A percentile compares a stretch with the other conserved stretches of the same genome.
Evolutionary conservation across 495 filamentous ascomycete species (phyloP).

Genomic region (Podospora fimiseda): DNA sequence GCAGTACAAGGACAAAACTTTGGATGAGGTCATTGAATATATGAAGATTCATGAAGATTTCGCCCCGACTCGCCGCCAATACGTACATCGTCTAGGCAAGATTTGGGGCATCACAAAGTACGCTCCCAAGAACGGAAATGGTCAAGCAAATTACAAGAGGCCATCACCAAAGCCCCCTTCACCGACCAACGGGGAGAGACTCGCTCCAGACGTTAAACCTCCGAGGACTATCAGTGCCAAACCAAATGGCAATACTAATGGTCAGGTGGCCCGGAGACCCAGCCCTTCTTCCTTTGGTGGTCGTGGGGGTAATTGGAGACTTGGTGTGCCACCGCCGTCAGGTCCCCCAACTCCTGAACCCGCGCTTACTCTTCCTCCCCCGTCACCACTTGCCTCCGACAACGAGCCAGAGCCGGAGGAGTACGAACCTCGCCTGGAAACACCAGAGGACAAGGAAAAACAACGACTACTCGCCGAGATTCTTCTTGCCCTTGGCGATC

Average conservation of each 20-base stretch:
- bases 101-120: conserved; percentile 19
- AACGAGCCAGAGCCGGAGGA: background rate
- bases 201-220: background rate
- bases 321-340: background rate
- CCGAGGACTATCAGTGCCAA: background rate
- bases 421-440: background rate
- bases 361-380: no score
- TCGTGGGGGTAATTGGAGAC: background rate
- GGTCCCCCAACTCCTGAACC: background rate
- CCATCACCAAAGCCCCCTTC: background rate
- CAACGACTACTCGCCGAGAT: conserved; percentile 3
- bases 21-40: conserved; percentile 7
- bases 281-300: background rate
- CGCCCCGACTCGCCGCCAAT: conserved; percentile 20
- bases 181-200: background rate
- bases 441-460: background rate
- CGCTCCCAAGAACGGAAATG: background rate
- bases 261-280: background rate
- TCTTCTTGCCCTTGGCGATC: conserved; percentile 12
- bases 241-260: background rate
- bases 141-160: background rate
- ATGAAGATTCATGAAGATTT: conserved; percentile 24
- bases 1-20: conserved; percentile 10
- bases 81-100: conserved; percentile 10
- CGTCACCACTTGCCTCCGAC: background rate